Evolutionary conservation across 768 basidiomycete genomes (phyloP).

Genomic region (Kwoniella sp.): DNA sequence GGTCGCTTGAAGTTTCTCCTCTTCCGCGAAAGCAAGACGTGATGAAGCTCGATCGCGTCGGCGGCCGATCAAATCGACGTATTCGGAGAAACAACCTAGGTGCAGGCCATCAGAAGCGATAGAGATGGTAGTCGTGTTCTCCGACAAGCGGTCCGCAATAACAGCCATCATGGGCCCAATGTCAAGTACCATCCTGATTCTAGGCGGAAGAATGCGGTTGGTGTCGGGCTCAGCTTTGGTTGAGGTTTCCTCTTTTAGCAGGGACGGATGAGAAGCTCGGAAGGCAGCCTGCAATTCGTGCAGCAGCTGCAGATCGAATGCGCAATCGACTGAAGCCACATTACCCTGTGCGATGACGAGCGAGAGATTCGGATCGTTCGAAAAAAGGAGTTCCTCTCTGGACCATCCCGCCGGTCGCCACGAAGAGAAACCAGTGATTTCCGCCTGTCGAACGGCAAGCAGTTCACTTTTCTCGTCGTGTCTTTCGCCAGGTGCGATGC

Average conservation of each 20-base stretch:
- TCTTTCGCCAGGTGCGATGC: conserved; percentile 26
- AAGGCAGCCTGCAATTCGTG: conserved; percentile 28
- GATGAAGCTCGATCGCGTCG: conserved; percentile 18
- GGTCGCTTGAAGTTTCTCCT: conserved; percentile 23
- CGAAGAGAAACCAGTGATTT: conserved; percentile 29
- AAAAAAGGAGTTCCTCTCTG: conserved; percentile 40
- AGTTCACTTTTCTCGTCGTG: conserved; percentile 24
- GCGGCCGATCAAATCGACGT: conserved; percentile 27
- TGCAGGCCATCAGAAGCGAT: conserved; percentile 31
- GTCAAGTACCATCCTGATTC: conserved; percentile 35
- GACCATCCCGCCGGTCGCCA: conserved; percentile 42
- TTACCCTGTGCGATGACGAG: conserved; percentile 21
- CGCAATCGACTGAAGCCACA: conserved; percentile 30
- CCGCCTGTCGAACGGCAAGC: conserved; percentile 23
- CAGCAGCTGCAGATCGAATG: conserved; percentile 34
- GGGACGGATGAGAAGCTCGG: conserved; percentile 6
- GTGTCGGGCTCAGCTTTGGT: background rate
- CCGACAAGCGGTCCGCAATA: conserved; percentile 26
- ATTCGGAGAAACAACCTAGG: conserved; percentile 31
- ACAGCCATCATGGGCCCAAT: conserved; percentile 30
- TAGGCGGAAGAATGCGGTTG: conserved; percentile 24
- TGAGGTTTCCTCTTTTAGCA: background rate
- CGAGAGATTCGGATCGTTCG: conserved; percentile 37
- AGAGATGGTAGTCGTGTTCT: conserved; percentile 26
- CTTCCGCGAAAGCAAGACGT: conserved; percentile 27